Conservation (phyloP, 257 asterid genomes). For the Oldenlandia corymbosa region DNA sequence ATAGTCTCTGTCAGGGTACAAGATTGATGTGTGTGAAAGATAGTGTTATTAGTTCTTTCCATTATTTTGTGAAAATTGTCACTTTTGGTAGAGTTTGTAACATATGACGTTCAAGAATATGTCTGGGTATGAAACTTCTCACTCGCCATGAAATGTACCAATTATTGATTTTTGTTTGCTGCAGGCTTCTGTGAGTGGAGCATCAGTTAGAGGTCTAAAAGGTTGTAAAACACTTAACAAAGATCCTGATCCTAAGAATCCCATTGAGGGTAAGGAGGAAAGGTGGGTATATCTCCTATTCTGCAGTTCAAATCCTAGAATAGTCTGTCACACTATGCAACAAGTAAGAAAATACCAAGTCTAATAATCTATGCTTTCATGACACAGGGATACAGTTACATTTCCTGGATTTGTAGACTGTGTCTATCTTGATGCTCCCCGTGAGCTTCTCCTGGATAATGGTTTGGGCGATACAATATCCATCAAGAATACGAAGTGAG, state of each 20-base stretch:
- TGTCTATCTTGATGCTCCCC: constrained; percentile 83
- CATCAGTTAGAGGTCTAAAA: constrained; percentile 76
- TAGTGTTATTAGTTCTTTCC: no score
- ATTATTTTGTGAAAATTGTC: neutral
- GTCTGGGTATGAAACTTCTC: no score
- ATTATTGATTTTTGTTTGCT: constrained; percentile 14
- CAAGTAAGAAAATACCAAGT: neutral
- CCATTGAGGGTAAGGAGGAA: constrained; percentile 77
- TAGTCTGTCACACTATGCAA: neutral
- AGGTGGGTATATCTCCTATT: constrained; percentile 42
- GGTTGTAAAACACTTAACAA: constrained; percentile 88
- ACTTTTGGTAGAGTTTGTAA: neutral
- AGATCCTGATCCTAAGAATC: constrained; percentile 93
- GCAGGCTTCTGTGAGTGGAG: constrained; percentile 79
- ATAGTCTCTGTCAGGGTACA: neutral
- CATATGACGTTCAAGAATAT: no score
- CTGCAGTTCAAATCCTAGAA: neutral
- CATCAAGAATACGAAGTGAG: constrained; percentile 81
- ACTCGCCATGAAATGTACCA: neutral
- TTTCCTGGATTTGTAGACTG: constrained; percentile 99
- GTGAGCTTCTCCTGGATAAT: constrained; percentile 64
- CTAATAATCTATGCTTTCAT: constrained; percentile 11
- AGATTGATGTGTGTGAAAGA: no score
- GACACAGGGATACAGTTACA: constrained; percentile 64
- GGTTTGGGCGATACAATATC: constrained; percentile 72